phyloP scores from a whole-genome alignment of 2,329 filamentous ascomycete genomes.

The Colletotrichum tropicale region DNA sequence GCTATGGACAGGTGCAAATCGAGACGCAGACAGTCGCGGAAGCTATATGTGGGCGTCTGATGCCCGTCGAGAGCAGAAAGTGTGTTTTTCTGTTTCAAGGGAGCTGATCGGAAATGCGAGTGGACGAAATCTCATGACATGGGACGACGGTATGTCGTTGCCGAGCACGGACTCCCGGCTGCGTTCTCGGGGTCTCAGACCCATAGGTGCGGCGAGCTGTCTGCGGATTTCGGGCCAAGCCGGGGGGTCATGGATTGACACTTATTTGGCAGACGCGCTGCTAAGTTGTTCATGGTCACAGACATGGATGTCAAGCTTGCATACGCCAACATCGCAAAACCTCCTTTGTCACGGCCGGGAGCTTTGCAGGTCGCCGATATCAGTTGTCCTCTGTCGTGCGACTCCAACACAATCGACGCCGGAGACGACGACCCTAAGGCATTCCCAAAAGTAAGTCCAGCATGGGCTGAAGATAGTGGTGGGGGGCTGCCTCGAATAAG shows the following conservation, averaged over 20 bases:
- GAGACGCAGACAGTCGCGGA: conserved; percentile 1
- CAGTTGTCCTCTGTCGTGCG: background rate
- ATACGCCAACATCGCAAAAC: background rate
- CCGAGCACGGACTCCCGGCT: background rate
- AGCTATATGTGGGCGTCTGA: background rate
- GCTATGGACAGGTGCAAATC: background rate
- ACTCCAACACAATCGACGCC: background rate
- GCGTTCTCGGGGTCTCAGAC: background rate
- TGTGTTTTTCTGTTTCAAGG: conserved; percentile 3
- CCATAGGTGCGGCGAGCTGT: background rate
- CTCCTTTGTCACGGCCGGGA: background rate
- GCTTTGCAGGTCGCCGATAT: background rate
- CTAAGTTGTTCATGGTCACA: background rate
- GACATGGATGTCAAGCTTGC: background rate
- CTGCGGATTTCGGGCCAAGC: conserved; percentile 1
- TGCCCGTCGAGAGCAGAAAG: background rate
- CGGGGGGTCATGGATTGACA: background rate
- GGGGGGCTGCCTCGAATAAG: background rate
- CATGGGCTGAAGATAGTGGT: background rate
- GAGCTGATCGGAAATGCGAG: background rate
- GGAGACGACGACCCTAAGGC: background rate
- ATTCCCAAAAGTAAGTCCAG: background rate
- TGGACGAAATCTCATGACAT: background rate
- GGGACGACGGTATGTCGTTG: conserved; percentile 4
- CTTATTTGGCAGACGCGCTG: background rate